phyloP scores from a whole-genome alignment of 2,329 filamentous ascomycete genomes.

The Cercospora sesami region DNA sequence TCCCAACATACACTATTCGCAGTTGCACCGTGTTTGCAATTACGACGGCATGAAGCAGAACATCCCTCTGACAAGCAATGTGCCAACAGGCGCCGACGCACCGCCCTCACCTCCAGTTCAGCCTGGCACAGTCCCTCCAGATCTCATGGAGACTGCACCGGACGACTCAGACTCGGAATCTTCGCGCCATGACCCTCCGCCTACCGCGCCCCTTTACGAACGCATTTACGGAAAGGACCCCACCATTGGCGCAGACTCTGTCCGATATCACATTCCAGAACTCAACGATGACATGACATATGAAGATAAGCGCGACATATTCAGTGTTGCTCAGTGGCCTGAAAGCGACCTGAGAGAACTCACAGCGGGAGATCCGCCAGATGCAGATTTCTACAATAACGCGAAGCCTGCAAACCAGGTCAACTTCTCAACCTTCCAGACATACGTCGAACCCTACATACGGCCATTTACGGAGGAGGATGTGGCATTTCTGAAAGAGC shows the following conservation, averaged over 20 bases:
- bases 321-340: slow-evolving; percentile 82
- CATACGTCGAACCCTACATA: slow-evolving; percentile 89
- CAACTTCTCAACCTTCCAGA: slow-evolving; percentile 87
- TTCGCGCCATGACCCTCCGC: slow-evolving; percentile 58
- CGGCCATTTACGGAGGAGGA: slow-evolving; percentile 89
- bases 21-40: background rate
- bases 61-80: slow-evolving; percentile 16
- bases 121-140: slow-evolving; percentile 34
- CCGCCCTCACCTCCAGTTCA: slow-evolving; percentile 38
- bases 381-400: slow-evolving; percentile 85
- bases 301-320: slow-evolving; percentile 84
- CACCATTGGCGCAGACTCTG: slow-evolving; percentile 85
- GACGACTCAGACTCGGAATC: slow-evolving; percentile 59
- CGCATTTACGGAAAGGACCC: slow-evolving; percentile 86
- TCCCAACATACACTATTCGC: background rate
- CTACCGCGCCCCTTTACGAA: slow-evolving; percentile 70
- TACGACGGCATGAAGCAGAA: background rate
- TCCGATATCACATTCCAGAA: slow-evolving; percentile 86
- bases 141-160: slow-evolving; percentile 61
- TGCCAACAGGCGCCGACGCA: slow-evolving; percentile 30
- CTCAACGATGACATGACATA: slow-evolving; percentile 73
- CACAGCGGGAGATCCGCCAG: slow-evolving; percentile 84
- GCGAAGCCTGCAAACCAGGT: slow-evolving; percentile 93
- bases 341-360: slow-evolving; percentile 76
- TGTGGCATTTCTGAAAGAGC: slow-evolving; percentile 83